phyloP scores from a whole-genome alignment of 2,329 filamentous ascomycete species.

The Didymella keratinophila region DNA sequence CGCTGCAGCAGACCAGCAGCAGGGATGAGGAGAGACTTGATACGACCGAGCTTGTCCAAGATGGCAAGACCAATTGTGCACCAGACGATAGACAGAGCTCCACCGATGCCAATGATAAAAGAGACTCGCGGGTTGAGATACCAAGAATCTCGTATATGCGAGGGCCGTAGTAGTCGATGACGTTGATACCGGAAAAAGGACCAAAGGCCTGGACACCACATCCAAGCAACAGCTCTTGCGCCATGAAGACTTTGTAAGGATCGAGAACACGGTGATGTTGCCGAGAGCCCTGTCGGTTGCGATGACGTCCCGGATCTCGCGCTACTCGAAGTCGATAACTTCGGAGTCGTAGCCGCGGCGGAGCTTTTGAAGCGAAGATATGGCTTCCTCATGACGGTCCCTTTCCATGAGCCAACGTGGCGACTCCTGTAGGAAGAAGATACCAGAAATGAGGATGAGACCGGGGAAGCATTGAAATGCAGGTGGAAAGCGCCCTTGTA shows the following conservation, averaged over 20 bases:
- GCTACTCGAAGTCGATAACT: constrained; percentile 32
- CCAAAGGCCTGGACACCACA: constrained; percentile 60
- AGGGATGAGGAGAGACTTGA: constrained; percentile 58
- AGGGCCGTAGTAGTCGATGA: constrained; percentile 52
- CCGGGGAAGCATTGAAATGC: constrained; percentile 55
- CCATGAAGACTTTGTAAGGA: constrained; percentile 56
- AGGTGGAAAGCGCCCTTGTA: constrained; percentile 49
- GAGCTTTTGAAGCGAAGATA: constrained; percentile 30
- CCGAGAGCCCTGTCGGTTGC: constrained; percentile 38
- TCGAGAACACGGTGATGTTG: constrained; percentile 53
- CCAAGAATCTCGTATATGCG: constrained; percentile 57
- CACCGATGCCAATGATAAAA: constrained; percentile 62
- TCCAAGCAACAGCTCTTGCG: constrained; percentile 56
- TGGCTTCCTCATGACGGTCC: constrained; percentile 60
- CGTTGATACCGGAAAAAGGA: constrained; percentile 58
- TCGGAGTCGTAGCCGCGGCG: constrained; percentile 30
- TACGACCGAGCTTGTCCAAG: constrained; percentile 58
- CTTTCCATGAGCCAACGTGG: constrained; percentile 67
- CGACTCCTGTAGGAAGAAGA: constrained; percentile 66
- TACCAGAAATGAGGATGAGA: constrained; percentile 53
- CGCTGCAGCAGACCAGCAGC: constrained; percentile 50
- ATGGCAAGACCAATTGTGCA: constrained; percentile 55
- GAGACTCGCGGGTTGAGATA: constrained; percentile 54
- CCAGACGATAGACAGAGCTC: constrained; percentile 59
- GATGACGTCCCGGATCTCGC: constrained; percentile 35